phyloP scores from a whole-genome alignment of 306 rosid genomes.

The Spatholobus suberectus region DNA sequence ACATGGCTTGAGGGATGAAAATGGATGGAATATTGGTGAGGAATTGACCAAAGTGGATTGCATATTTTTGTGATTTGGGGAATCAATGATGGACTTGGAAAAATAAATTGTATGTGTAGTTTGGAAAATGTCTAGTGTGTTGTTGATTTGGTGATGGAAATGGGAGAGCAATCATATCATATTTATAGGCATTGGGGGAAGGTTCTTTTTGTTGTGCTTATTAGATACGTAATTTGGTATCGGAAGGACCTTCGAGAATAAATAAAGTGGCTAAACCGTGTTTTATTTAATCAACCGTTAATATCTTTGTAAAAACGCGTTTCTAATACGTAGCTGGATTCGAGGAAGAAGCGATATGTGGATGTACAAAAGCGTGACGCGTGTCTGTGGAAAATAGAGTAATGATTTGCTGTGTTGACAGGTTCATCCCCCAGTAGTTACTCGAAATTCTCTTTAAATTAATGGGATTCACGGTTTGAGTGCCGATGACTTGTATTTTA shows the following conservation, averaged over 20 bases:
- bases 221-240: background rate
- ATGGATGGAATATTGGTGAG: constrained; percentile 21
- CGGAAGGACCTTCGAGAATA: background rate
- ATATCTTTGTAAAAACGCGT: constrained; percentile 28
- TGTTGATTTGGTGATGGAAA: background rate
- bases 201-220: background rate
- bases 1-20: constrained; percentile 14
- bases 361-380: background rate
- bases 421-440: background rate
- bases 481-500: background rate
- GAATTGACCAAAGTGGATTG: constrained; percentile 31
- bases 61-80: constrained; percentile 3
- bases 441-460: background rate
- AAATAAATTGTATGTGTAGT: background rate
- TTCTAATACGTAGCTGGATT: background rate
- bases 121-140: background rate
- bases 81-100: too few relatives aligned
- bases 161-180: background rate
- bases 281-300: constrained; percentile 9
- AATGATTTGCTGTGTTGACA: background rate
- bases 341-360: background rate
- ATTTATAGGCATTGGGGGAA: constrained; percentile 33
- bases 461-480: background rate
- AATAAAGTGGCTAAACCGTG: constrained; percentile 31
- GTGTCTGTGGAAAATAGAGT: background rate